Evolutionary conservation across 106 monocot genomes (phyloP).

Genomic region (Phalaenopsis equestris): DNA sequence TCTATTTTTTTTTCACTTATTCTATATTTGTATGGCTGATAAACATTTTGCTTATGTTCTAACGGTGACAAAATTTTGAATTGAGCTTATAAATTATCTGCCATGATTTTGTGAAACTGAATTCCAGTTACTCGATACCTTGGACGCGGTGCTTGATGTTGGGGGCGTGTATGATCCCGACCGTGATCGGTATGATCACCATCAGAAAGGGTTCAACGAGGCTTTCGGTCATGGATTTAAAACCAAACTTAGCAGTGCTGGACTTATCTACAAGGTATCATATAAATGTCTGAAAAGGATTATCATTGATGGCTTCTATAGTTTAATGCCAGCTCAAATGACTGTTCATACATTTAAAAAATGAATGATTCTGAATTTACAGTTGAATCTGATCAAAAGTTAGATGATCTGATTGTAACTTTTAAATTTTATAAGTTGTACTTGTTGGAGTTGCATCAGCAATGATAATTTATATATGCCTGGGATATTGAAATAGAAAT

Average conservation of each 20-base stretch:
- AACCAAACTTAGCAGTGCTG: conserved; percentile 94
- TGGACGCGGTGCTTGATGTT: conserved; percentile 97
- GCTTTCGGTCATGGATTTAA: conserved; percentile 86
- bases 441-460: neutral
- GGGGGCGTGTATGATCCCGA: conserved; percentile 91
- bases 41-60: neutral
- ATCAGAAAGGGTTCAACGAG: conserved; percentile 88
- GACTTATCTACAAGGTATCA: conserved; percentile 92
- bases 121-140: conserved; percentile 57
- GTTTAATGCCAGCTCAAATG: too few relatives aligned
- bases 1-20: neutral
- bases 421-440: neutral
- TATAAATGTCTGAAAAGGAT: neutral
- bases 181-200: conserved; percentile 79
- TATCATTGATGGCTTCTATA: neutral
- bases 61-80: neutral
- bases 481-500: too few relatives aligned
- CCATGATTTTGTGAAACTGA: neutral
- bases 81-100: neutral
- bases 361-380: neutral
- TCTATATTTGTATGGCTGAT: neutral
- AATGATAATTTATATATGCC: too few relatives aligned
- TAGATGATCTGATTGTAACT: neutral
- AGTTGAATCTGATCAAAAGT: neutral
- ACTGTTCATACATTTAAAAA: too few relatives aligned